A percentile compares a stretch with the other conserved stretches of the same genome.
These are phyloP conservation scores for Gremmenia infestans DNA, from an alignment of 2,329 filamentous ascomycete genomes.

Conservation along the genomic window DNA sequence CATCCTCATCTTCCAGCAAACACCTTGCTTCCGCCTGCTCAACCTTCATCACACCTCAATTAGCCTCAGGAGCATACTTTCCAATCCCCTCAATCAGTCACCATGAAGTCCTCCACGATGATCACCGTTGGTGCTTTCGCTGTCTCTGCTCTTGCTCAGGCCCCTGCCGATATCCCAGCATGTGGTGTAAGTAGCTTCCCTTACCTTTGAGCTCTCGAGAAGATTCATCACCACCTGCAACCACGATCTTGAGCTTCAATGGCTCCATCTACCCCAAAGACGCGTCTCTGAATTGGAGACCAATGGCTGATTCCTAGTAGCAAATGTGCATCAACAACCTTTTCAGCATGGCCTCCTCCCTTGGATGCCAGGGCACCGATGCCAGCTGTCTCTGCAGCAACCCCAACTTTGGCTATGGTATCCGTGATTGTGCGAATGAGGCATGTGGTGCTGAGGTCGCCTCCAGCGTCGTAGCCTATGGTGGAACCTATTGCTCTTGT, in stretches of 20 bases:
- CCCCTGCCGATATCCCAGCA: conserved; percentile 21
- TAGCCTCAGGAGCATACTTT: background rate
- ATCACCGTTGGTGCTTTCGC: conserved; percentile 25
- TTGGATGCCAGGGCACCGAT: conserved; percentile 37
- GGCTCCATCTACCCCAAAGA: no score
- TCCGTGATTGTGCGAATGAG: conserved; percentile 42
- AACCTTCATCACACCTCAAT: background rate
- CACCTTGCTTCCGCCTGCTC: background rate
- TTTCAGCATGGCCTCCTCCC: conserved; percentile 35
- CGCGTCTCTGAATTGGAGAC: background rate
- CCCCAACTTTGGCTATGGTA: conserved; percentile 39
- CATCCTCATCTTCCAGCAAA: no score
- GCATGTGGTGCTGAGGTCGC: conserved; percentile 33
- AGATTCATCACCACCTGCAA: background rate
- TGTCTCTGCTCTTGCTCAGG: conserved; percentile 23
- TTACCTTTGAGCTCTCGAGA: background rate
- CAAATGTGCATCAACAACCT: conserved; percentile 42
- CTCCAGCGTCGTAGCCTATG: conserved; percentile 28
- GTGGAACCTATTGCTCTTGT: conserved; percentile 24
- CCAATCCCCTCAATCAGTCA: conserved; percentile 12
- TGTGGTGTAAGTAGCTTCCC: conserved; percentile 30
- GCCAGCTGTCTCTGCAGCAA: conserved; percentile 40
- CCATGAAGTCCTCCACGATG: conserved; percentile 29
- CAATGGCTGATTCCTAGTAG: conserved; percentile 22
- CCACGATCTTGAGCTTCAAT: background rate